Evolutionary conservation across 495 filamentous ascomycete species (phyloP), one percentile per base, ranked within the genome.

Genomic region (Glonium stellatum): DNA sequence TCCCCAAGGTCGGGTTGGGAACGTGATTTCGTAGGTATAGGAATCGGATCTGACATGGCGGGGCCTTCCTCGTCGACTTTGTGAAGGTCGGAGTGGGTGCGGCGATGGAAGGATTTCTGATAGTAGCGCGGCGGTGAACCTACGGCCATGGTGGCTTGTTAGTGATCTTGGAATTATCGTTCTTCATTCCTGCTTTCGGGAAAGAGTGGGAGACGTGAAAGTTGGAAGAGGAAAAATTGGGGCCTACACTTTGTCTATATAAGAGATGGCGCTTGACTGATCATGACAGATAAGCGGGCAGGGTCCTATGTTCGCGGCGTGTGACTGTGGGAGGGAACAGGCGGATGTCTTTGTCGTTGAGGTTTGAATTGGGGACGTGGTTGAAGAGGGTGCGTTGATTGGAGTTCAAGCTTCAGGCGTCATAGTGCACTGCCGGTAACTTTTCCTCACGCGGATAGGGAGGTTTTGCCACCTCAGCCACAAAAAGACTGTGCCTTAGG

Each of bases 31-130:
- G 18, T 23, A 70, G 36, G 61, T 53, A 39, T 54, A 22, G 59
- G 51, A 47, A 41, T 54, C 47, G 55, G 41, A 5, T 69, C 69
- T n/a, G 70, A 53, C 72, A 75, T 73, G 55, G 52, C 48, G 51
- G 55, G 49, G 8, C 39, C 36, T 23, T 61, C 61, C 52, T 69
- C 67, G 34, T 22, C 35, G 37, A 64, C 61, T 12, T 55, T 36
- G 22, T 36, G 59, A n/a, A 63, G 59, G 31, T 13, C 50, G 21
- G 63, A 64, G 36, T 49, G n/a, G 1, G 64, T 67, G 55, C 60
- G 59, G 49, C 59, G 65, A 57, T 61, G 63, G 21, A 50, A 50
- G 55, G 48, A n/a, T 27, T 19, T n/a, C 39, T 19, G 23, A 12
- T 55, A 25, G 41, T 13, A 35, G 12, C 63, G 63, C 22, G 59